phyloP scores from a whole-genome alignment of 495 filamentous ascomycete genomes.

The Pseudomonodictys pantanalensis region DNA sequence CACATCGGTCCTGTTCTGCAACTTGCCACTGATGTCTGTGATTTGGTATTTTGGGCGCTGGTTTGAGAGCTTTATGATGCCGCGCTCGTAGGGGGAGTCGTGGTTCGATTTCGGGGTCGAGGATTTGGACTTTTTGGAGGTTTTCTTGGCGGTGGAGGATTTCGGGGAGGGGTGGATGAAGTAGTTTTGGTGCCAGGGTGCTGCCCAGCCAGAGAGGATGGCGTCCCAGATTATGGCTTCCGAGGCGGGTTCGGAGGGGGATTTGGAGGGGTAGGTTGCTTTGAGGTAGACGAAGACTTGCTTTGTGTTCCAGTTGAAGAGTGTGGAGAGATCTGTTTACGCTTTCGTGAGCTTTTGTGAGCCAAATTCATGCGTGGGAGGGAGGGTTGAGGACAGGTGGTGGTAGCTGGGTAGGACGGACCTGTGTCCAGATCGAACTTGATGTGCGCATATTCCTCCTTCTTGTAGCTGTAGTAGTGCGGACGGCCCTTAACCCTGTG shows the following conservation, averaged over 20 bases:
- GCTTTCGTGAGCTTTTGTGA: constrained; percentile 1
- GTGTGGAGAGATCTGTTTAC: constrained; percentile 67
- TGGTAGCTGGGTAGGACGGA: constrained; percentile 33
- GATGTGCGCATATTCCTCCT: constrained; percentile 91
- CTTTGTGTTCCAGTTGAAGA: constrained; percentile 99
- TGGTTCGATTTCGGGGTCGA: constrained; percentile 6
- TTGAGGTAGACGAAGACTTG: constrained; percentile 94
- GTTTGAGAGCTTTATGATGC: constrained; percentile 69
- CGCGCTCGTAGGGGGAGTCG: constrained; percentile 42
- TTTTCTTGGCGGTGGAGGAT: constrained; percentile 35
- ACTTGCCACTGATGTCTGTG: constrained; percentile 73
- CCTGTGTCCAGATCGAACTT: constrained; percentile 84
- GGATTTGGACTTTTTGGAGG: constrained; percentile 26
- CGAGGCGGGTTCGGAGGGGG: constrained; percentile 48
- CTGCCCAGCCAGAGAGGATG: constrained; percentile 74
- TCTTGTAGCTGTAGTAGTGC: constrained; percentile 88
- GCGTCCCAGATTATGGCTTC: constrained; percentile 92
- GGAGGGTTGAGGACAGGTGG: not conserved
- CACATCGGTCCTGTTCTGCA: constrained; percentile 69
- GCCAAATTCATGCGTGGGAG: constrained; percentile 13
- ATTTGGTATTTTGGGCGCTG: constrained; percentile 92
- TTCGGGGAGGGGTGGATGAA: constrained; percentile 40
- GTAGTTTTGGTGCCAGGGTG: constrained; percentile 51
- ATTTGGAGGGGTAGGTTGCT: constrained; percentile 70
- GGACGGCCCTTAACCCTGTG: constrained; percentile 78